phyloP scores from a whole-genome alignment of 2,329 filamentous ascomycete genomes.

The Herpotrichia juniperi region DNA sequence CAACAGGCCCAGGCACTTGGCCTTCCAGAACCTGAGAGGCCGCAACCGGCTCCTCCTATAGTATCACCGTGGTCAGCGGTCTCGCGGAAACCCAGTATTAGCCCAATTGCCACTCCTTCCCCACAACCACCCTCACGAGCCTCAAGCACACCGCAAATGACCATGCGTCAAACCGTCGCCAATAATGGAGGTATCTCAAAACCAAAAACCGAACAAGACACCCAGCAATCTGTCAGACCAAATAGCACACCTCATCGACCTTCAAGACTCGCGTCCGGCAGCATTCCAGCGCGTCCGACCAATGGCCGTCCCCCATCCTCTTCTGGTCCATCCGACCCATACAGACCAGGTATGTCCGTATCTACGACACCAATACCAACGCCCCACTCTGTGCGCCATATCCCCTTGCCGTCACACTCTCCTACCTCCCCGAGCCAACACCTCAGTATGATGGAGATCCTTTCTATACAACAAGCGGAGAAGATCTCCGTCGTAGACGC shows the following conservation, averaged over 20 bases:
- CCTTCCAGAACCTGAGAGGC: conserved; percentile 27
- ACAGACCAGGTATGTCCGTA: conserved; percentile 41
- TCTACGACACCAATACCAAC: conserved; percentile 41
- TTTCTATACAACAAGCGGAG: conserved; percentile 83
- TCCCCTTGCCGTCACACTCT: conserved; percentile 60
- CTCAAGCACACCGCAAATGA: conserved; percentile 58
- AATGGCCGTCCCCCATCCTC: too few relatives aligned
- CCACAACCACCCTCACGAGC: conserved; percentile 26
- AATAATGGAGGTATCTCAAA: conserved; percentile 34
- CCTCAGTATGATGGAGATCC: conserved; percentile 84
- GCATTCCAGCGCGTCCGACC: too few relatives aligned
- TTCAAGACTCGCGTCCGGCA: conserved; percentile 13
- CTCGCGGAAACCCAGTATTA: conserved; percentile 34
- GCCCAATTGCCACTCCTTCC: conserved; percentile 16
- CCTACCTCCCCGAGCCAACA: conserved; percentile 70
- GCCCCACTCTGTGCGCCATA: conserved; percentile 56
- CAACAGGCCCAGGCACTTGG: conserved; percentile 46
- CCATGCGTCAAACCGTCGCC: conserved; percentile 65
- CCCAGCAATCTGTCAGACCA: too few relatives aligned
- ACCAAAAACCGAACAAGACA: conserved; percentile 28
- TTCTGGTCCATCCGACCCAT: conserved; percentile 27
- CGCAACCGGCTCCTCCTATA: conserved; percentile 34
- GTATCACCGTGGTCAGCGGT: conserved; percentile 44
- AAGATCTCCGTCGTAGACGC: conserved; percentile 84
- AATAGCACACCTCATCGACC: conserved; percentile 13